These are phyloP conservation scores for Syncephalastrum contaminatum DNA, from an alignment of 371 early-diverging fungal species.

Conservation along the genomic window DNA sequence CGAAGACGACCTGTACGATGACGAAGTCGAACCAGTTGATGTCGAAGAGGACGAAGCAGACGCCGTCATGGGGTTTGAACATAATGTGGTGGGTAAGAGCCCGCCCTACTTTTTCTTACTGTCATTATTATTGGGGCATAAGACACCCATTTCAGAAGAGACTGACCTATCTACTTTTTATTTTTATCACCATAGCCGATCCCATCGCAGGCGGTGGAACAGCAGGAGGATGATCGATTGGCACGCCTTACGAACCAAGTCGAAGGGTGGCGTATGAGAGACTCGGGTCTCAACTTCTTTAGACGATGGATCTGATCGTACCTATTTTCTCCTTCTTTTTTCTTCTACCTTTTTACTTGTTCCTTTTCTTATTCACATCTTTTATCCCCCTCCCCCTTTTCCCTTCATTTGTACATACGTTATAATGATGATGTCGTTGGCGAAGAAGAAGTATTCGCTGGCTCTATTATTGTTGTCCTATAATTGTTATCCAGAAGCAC, in stretches of 20 bases:
- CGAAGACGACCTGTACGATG: conserved; percentile 33
- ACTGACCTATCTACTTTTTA: too few species aligned
- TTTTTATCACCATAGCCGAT: conserved; percentile 4
- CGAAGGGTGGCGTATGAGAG: conserved; percentile 24
- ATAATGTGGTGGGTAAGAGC: conserved; percentile 18
- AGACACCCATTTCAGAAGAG: neutral
- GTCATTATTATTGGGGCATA: conserved; percentile 1
- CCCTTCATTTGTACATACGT: conserved; percentile 1
- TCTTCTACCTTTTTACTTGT: neutral
- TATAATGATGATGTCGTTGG: neutral
- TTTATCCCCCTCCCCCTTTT: neutral
- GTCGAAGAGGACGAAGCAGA: conserved; percentile 14
- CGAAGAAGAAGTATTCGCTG: too few species aligned
- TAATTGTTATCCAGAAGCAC: too few species aligned
- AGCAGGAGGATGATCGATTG: conserved; percentile 16
- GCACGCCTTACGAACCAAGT: conserved; percentile 15
- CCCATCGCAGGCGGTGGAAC: conserved; percentile 16
- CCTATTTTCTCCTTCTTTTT: neutral
- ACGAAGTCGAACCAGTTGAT: conserved; percentile 11
- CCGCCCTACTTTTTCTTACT: neutral
- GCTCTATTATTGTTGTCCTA: too few species aligned
- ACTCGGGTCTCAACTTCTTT: conserved; percentile 35
- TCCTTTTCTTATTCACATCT: neutral
- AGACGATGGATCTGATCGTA: conserved; percentile 33
- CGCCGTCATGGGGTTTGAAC: conserved; percentile 1